Evolutionary conservation across 305 asterid genomes (phyloP).

Genomic region (Fraxinus nigra): DNA sequence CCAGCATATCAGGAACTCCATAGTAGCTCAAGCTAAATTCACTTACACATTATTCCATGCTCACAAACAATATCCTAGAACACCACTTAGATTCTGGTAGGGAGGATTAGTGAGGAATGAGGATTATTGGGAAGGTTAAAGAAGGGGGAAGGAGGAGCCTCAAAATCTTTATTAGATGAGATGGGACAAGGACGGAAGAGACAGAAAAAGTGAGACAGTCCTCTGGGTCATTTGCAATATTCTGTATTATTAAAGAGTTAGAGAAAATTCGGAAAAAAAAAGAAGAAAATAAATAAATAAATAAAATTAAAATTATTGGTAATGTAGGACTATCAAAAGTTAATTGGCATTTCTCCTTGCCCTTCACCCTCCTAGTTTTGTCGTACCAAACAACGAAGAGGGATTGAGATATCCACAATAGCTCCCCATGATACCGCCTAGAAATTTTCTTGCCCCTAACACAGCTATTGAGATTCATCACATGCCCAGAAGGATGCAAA

Average conservation of each 20-base stretch:
- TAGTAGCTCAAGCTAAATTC: neutral
- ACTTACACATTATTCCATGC: neutral
- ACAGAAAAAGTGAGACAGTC: neutral
- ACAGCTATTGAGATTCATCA: neutral
- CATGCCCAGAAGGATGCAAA: neutral
- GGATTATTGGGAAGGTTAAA: neutral
- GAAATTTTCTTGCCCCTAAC: neutral
- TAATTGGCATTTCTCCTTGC: neutral
- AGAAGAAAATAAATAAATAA: neutral
- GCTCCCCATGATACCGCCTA: neutral
- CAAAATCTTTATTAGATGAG: neutral
- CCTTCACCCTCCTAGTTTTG: neutral
- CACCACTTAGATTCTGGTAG: neutral
- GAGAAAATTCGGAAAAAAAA: neutral
- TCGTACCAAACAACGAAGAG: constrained; percentile 1
- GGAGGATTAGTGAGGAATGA: neutral
- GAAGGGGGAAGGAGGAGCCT: neutral
- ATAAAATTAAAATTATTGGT: neutral
- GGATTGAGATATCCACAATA: neutral
- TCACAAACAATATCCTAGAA: neutral
- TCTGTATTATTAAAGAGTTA: neutral
- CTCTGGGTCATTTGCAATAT: neutral
- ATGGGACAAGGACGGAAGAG: neutral
- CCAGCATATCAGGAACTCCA: neutral
- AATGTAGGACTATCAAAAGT: neutral